phyloP scores from a whole-genome alignment of 441 rosid genomes.

The Populus trichocarpa region DNA sequence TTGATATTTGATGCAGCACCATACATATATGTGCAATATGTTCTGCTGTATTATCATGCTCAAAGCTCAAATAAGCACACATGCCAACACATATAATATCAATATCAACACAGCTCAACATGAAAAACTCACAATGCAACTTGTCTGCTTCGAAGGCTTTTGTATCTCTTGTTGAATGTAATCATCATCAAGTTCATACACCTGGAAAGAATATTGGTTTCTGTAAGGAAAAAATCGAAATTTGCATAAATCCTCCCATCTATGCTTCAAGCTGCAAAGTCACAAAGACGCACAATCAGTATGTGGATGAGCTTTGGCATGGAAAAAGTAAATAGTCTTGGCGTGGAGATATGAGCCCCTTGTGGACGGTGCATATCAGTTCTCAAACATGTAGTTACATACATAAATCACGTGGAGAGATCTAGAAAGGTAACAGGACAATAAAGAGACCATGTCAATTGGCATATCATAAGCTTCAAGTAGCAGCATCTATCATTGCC shows the following conservation, averaged over 20 bases:
- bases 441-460: background rate
- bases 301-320: background rate
- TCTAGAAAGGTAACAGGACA: background rate
- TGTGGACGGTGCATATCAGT: background rate
- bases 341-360: background rate
- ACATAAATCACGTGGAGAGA: background rate
- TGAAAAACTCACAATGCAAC: conserved; percentile 65
- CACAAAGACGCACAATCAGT: background rate
- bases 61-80: background rate
- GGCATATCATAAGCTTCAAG: background rate
- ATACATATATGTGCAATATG: background rate
- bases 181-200: conserved; percentile 83
- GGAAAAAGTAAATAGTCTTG: conserved; percentile 4
- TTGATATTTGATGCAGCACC: background rate
- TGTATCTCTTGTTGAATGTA: conserved; percentile 87
- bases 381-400: background rate
- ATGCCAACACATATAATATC: background rate
- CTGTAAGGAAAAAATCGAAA: conserved; percentile 79
- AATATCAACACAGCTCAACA: background rate
- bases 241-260: conserved; percentile 85
- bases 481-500: background rate
- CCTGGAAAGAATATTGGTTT: conserved; percentile 68
- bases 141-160: conserved; percentile 64
- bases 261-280: conserved; percentile 49
- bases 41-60: background rate